These are phyloP conservation scores for Sporothrix curviconia DNA, from an alignment of 2,329 filamentous ascomycete genomes.

Conservation along the genomic window DNA sequence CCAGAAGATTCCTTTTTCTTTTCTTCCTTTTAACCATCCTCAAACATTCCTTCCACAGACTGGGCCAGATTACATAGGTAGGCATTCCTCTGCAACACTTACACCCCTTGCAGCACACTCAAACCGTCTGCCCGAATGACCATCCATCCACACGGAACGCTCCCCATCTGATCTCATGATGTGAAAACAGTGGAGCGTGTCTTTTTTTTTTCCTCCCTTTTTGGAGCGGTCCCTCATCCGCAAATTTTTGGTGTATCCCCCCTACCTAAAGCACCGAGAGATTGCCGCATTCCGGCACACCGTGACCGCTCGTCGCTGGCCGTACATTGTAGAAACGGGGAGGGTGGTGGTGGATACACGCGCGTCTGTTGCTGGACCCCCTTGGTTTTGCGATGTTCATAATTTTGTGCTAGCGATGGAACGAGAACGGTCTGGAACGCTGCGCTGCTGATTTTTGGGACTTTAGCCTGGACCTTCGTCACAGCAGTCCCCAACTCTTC, in stretches of 20 bases:
- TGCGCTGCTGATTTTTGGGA: not conserved
- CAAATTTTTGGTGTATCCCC: no score
- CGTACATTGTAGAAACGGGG: no score
- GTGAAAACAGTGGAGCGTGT: conserved; percentile 4
- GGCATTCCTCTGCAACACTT: not conserved
- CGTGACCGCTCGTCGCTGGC: no score
- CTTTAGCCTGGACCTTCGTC: conserved; percentile 4
- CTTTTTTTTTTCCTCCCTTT: not conserved
- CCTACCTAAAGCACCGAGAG: no score
- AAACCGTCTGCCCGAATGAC: not conserved
- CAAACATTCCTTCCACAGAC: no score
- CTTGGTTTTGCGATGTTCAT: not conserved
- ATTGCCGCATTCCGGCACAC: not conserved
- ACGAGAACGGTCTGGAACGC: conserved; percentile 11
- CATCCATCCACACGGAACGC: conserved; percentile 5
- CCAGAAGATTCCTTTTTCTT: not conserved
- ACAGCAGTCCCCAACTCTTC: no score
- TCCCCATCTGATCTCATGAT: conserved; percentile 11
- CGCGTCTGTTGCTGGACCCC: not conserved
- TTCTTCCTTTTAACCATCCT: not conserved
- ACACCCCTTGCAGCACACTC: no score
- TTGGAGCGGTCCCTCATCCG: not conserved
- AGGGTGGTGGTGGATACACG: no score
- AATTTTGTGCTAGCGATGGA: conserved; percentile 4
- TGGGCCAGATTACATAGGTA: not conserved